Evolutionary conservation across 352 stramenopile genomes (phyloP), one percentile per base, ranked within the genome.

Genomic region (Pilasporangium apinafurcum): DNA sequence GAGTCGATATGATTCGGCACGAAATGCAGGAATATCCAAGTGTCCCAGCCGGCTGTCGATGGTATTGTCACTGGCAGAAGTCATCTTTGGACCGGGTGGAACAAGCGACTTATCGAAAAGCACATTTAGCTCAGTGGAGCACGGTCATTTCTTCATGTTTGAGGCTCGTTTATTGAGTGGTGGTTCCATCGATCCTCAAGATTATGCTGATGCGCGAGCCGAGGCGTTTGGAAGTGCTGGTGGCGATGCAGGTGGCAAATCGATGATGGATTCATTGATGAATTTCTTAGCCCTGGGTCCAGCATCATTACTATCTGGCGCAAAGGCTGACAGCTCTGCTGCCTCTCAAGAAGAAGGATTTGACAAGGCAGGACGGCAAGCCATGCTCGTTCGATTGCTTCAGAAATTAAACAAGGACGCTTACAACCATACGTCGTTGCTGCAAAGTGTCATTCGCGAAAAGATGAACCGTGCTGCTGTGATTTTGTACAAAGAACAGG

Each of bases 91-190:
- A 9, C 64, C 65, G 1, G 47, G 51, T 24, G 60, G 53, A 9
- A 38, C 51, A 9, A 49, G 41, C 27, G 59, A 71, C 37, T 37
- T 59, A 13, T 59, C 56, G 2, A 67, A 57, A 9, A 81, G 58
- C 28, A 49, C 47, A 8, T 93, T 93, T 44, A 87, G 74, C 47
- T 86, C 79, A 10, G 70, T 90, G 7, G 82, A 93, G 47, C 75
- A 93, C 47, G 80, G 80, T 21, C 79, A 91, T 37, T 94, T 92
- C 61, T 94, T 90, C 44, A 94, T 94, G 82, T 94, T 94, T 44
- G 82, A 94, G 45, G 82, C 82, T 26, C 73, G 80, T n/a, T 43
- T 92, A 44, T 60, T 94, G 16, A 94, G 82, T 68, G 72, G 78
- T 16, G 82, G 74, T 2, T 80, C 74, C 3, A 93, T 93, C 31